Percentiles rank a stretch among this genome's conserved stretches.
Evolutionary conservation across 2,329 filamentous ascomycete species (phyloP).

Genomic region (Aspergillus unguis): DNA sequence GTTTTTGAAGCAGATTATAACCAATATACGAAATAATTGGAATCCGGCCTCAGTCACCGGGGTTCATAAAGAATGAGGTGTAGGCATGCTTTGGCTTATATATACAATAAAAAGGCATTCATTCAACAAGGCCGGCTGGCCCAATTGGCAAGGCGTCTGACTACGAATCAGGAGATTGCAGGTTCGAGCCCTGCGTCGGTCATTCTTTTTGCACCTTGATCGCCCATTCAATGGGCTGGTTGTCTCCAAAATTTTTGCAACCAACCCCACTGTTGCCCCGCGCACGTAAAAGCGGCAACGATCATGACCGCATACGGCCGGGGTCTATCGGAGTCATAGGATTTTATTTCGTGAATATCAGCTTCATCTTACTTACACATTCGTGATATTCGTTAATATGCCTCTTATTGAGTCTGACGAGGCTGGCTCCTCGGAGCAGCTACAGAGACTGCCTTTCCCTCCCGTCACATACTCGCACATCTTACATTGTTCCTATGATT

Average conservation of each 20-base stretch:
- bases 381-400: constrained; percentile 18
- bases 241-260: neutral
- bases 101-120: neutral
- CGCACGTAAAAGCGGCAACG: too few species aligned
- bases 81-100: neutral
- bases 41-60: neutral
- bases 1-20: too few species aligned
- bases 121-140: neutral
- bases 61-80: neutral
- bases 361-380: too few species aligned
- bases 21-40: too few species aligned
- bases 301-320: too few species aligned
- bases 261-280: too few species aligned
- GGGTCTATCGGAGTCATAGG: too few species aligned
- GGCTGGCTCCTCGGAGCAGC: constrained; percentile 16
- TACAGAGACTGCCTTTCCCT: constrained; percentile 64
- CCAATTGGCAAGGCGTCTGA: constrained; percentile 47
- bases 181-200: constrained; percentile 46
- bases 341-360: too few species aligned
- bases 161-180: constrained; percentile 53
- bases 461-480: constrained; percentile 84
- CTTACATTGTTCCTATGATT: constrained; percentile 88
- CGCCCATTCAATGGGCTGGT: neutral
- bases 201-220: constrained; percentile 13
- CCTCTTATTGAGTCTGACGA: constrained; percentile 28